phyloP scores from a whole-genome alignment of 108 stramenopile species.

The Cylindrotheca fusiformis region DNA sequence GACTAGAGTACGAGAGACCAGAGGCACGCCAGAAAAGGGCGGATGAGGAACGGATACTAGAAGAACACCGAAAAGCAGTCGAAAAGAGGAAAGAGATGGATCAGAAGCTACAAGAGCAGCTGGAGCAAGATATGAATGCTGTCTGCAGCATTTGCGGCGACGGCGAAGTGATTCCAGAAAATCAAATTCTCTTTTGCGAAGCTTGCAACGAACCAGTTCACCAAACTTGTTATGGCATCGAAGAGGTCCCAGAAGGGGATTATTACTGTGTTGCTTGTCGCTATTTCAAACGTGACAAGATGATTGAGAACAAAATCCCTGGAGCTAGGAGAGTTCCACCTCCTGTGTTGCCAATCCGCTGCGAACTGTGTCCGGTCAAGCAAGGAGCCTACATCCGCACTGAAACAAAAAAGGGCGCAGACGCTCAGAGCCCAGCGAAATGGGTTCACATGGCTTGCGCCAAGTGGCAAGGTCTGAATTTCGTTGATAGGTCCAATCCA shows the following conservation, averaged over 20 bases:
- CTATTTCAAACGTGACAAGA: constrained; percentile 64
- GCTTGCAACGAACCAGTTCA: constrained; percentile 88
- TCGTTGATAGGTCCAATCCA: constrained; percentile 38
- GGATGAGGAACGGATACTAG: constrained; percentile 30
- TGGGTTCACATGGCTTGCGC: constrained; percentile 84
- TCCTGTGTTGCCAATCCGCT: constrained; percentile 53
- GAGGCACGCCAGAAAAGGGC: constrained; percentile 23
- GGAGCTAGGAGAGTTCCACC: constrained; percentile 3
- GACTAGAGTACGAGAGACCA: constrained; percentile 41
- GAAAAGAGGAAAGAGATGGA: constrained; percentile 57
- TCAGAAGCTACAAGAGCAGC: constrained; percentile 60
- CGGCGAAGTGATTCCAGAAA: constrained; percentile 85
- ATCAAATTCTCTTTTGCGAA: constrained; percentile 91
- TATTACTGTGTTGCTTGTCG: constrained; percentile 85
- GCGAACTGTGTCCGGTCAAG: constrained; percentile 81
- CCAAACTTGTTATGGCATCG: constrained; percentile 86
- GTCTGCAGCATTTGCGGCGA: constrained; percentile 85
- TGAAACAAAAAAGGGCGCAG: constrained; percentile 14
- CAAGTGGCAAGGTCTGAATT: constrained; percentile 84
- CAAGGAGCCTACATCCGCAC: constrained; percentile 75
- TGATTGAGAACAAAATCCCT: constrained; percentile 5
- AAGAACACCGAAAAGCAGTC: constrained; percentile 37
- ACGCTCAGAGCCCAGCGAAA: constrained; percentile 24
- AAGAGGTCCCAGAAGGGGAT: constrained; percentile 82
- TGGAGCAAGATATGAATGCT: constrained; percentile 88